Evolutionary conservation across 202 grass and related monocot species (phyloP).

Genomic region (Musa balbisiana): DNA sequence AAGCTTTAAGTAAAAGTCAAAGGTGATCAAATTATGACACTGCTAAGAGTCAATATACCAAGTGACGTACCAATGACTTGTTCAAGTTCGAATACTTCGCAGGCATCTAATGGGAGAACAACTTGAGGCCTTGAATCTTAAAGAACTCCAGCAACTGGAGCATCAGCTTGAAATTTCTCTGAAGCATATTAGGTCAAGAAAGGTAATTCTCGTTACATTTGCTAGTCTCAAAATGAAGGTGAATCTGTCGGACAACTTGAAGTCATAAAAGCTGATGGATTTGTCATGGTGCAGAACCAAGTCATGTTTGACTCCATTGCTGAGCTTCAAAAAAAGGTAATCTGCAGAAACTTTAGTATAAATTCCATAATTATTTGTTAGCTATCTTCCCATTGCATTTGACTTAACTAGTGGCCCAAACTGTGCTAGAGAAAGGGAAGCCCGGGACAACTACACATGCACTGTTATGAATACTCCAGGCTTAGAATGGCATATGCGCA

Average conservation of each 20-base stretch:
- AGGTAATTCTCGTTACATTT: slow-evolving; percentile 29
- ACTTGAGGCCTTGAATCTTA: slow-evolving; percentile 49
- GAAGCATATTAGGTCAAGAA: slow-evolving; percentile 80
- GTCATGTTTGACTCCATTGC: slow-evolving; percentile 55
- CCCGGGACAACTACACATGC: no score
- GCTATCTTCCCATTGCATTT: no score
- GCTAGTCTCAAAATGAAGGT: not conserved
- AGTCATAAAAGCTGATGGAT: not conserved
- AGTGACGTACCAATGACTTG: not conserved
- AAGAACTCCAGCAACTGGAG: slow-evolving; percentile 85
- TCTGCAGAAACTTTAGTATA: not conserved
- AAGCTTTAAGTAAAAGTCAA: slow-evolving; percentile 63
- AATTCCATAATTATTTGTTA: no score
- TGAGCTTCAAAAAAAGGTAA: slow-evolving; percentile 78
- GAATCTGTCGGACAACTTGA: not conserved
- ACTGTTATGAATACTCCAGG: no score
- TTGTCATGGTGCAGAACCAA: slow-evolving; percentile 41
- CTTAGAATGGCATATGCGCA: no score
- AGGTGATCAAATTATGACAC: slow-evolving; percentile 36
- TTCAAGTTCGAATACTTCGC: slow-evolving; percentile 2
- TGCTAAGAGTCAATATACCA: not conserved
- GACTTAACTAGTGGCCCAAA: no score
- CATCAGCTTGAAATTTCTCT: slow-evolving; percentile 77
- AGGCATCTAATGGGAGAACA: slow-evolving; percentile 88
- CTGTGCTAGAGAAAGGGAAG: no score